Conservation (phyloP, 129 eudicot genomes). For the Chrysanthemum seticuspe region DNA sequence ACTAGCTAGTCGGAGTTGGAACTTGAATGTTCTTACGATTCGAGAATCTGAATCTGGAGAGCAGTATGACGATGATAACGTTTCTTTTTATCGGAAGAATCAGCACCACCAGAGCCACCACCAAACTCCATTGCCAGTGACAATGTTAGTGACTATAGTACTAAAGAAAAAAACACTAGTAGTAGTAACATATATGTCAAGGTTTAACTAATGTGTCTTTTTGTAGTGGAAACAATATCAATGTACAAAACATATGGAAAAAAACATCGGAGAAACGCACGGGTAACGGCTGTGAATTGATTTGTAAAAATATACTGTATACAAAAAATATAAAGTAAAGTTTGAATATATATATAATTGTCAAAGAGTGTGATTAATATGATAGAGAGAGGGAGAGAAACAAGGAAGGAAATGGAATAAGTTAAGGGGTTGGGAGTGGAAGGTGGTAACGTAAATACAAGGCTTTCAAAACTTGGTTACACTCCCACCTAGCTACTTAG, state of each 20-base stretch:
- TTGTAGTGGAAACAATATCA: neutral
- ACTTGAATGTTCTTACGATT: constrained; percentile 38
- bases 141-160: neutral
- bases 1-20: neutral
- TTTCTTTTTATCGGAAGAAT: constrained; percentile 51
- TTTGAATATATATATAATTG: constrained; percentile 16
- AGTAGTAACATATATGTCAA: neutral
- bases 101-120: constrained; percentile 32
- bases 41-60: constrained; percentile 66
- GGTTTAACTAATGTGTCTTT: neutral
- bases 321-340: constrained; percentile 11
- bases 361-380: constrained; percentile 21
- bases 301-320: constrained; percentile 13
- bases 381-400: neutral
- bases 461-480: constrained; percentile 9
- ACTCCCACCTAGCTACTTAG: constrained; percentile 14
- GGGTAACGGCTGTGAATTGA: constrained; percentile 32
- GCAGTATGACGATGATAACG: constrained; percentile 75
- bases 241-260: constrained; percentile 24
- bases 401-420: constrained; percentile 11
- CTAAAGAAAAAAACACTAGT: neutral
- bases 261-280: constrained; percentile 23
- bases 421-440: constrained; percentile 33
- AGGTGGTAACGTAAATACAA: constrained; percentile 45
- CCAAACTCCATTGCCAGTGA: constrained; percentile 46